Base-by-base conservation (phyloP, 2,329 filamentous ascomycete species). In the Pestalotiopsis fici region DNA sequence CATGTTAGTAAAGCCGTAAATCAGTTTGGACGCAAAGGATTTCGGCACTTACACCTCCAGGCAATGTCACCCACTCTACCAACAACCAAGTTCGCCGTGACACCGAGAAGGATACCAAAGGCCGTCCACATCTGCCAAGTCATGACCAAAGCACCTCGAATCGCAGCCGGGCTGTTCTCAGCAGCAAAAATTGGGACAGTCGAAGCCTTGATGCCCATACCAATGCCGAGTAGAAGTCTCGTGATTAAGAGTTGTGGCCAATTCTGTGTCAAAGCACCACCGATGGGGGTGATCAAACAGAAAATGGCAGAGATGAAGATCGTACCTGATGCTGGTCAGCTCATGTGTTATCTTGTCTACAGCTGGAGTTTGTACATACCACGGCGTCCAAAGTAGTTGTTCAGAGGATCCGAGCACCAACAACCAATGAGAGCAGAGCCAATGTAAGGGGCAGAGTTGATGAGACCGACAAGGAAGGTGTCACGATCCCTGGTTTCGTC, bases 91-190 rank as follows among this genome's bases (percentile, higher is more conserved):
- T 89, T 87, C 37, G 83, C 87, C 21, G 82, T 84, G 73, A 85
- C 90, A 13, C 88, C 88, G 6, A 86, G 67, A 79, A 86, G 83
- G 68, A 87, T 87, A 3, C 84, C 83, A 59, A 86, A 85, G 0
- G 81, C 81, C 0, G 80, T 83, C 80, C 81, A 83, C 73, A 82
- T 72, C 76, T 91, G 89, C 89, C 89, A 92, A 71, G 87, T 86
- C 90, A 93, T 93, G 50, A 91, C 89, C 5, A 93, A 79, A 1
- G 89, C 90, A 65, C 90, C 90, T 66, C 90, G 86, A 59, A 92
- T 88, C 18, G 75, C 75, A 0, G 88, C 85, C 0, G 90, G 90
- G 0, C 88, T 85, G 31, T 85, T 89, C 76, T 93, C 90, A 1
- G 90, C 90, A 0, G 89, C 87, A 70, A 91, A 93, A n/a, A 74